A percentile compares a stretch with the other conserved stretches of the same genome.
phyloP scores from a whole-genome alignment of 163 green algal genomes.

The Scenedesmus sp. region DNA sequence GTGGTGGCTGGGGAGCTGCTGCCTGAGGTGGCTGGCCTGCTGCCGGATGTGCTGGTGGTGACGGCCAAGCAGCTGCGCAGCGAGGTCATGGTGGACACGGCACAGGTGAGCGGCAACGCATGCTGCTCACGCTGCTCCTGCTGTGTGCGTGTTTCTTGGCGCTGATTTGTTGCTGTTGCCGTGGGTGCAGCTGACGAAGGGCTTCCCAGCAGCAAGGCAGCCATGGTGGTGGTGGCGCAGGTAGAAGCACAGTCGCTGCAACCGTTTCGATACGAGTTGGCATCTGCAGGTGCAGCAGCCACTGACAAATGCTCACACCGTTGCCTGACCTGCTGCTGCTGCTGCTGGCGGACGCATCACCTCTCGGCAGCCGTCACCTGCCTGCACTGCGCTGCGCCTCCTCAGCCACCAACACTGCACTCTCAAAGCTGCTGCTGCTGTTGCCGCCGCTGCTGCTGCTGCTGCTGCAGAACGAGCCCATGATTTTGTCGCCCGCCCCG shows the following conservation, averaged over 20 bases:
- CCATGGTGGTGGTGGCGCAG: background rate
- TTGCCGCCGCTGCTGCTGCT: background rate
- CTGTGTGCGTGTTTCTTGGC: background rate
- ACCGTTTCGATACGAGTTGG: too few relatives aligned
- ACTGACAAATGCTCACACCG: too few relatives aligned
- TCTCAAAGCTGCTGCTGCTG: too few relatives aligned
- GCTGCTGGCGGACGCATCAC: too few relatives aligned
- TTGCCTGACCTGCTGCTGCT: background rate
- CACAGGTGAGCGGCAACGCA: background rate
- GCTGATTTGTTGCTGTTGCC: too few relatives aligned
- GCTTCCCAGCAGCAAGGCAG: too few relatives aligned
- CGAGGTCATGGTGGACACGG: slow-evolving; percentile 11
- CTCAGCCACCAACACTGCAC: too few relatives aligned
- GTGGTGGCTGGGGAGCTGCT: background rate
- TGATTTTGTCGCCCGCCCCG: background rate
- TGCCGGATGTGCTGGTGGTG: slow-evolving; percentile 35
- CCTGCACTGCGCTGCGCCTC: too few relatives aligned
- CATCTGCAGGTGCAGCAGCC: too few relatives aligned
- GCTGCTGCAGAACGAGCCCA: slow-evolving; percentile 28
- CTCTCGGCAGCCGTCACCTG: too few relatives aligned
- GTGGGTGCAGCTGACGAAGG: too few relatives aligned
- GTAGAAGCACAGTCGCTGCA: background rate
- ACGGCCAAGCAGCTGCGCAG: slow-evolving; percentile 20
- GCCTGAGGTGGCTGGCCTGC: background rate
- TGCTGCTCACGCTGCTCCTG: background rate